phyloP scores from a whole-genome alignment of 2,329 filamentous ascomycete genomes.

The Talaromyces sp. region DNA sequence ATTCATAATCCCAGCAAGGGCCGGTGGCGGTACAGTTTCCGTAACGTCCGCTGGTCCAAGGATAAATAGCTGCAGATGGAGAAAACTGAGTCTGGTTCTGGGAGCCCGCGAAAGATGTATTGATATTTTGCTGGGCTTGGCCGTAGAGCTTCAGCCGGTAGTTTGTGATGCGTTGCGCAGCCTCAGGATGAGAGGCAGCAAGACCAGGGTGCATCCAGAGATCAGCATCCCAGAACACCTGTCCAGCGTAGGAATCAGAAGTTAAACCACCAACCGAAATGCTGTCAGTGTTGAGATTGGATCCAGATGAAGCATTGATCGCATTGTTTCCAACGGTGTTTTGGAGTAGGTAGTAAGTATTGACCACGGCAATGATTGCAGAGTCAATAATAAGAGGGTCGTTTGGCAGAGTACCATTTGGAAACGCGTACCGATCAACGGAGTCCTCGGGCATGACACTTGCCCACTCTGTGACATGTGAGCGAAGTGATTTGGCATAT shows the following conservation, averaged over 20 bases:
- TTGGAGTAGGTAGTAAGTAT: slow-evolving; percentile 52
- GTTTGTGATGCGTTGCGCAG: slow-evolving; percentile 65
- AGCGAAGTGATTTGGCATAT: slow-evolving; percentile 56
- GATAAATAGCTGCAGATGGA: slow-evolving; percentile 62
- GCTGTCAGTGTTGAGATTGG: slow-evolving; percentile 62
- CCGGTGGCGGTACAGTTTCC: slow-evolving; percentile 69
- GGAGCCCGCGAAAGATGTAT: slow-evolving; percentile 58
- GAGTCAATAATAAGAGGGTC: slow-evolving; percentile 60
- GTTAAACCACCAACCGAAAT: slow-evolving; percentile 69
- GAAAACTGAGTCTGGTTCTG: slow-evolving; percentile 63
- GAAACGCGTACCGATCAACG: slow-evolving; percentile 65
- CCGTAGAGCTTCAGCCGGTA: slow-evolving; percentile 62
- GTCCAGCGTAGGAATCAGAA: slow-evolving; percentile 68
- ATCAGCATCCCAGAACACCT: slow-evolving; percentile 68
- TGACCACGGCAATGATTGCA: slow-evolving; percentile 52
- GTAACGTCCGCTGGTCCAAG: slow-evolving; percentile 68
- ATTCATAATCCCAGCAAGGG: slow-evolving; percentile 71
- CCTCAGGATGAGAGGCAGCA: slow-evolving; percentile 64
- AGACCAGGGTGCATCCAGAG: slow-evolving; percentile 71
- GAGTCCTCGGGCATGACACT: slow-evolving; percentile 62
- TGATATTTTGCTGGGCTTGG: slow-evolving; percentile 64
- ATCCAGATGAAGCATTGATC: slow-evolving; percentile 52
- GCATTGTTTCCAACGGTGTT: slow-evolving; percentile 59
- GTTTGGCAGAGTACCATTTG: slow-evolving; percentile 60
- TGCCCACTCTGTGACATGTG: slow-evolving; percentile 66